A percentile compares a stretch with the other conserved stretches of the same genome.
phyloP scores from a whole-genome alignment of 306 rosid genomes.

The Pyrus bretschneideri region DNA sequence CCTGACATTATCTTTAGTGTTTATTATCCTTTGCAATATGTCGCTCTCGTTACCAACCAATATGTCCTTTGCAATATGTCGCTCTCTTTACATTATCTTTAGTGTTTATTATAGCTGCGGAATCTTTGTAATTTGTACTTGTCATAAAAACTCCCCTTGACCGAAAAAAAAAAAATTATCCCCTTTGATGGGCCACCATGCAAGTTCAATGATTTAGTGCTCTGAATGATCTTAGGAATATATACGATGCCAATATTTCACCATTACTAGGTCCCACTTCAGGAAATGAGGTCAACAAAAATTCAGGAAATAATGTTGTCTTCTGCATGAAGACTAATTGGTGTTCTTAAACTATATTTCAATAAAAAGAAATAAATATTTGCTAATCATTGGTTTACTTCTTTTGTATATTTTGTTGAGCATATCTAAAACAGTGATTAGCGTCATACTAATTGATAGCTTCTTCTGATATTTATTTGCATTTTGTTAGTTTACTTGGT shows the following conservation, averaged over 20 bases:
- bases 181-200: too few species aligned
- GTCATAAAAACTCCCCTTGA: too few species aligned
- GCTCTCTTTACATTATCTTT: too few species aligned
- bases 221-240: too few species aligned
- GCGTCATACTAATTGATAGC: too few species aligned
- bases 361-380: neutral
- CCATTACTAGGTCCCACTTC: neutral
- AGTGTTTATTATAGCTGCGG: too few species aligned
- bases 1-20: neutral
- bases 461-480: neutral
- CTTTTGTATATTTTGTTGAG: too few species aligned
- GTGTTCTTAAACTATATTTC: neutral
- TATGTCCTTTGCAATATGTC: too few species aligned
- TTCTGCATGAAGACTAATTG: neutral
- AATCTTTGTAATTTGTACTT: too few species aligned
- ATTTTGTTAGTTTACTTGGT: neutral
- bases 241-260: neutral
- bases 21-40: neutral
- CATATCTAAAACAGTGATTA: too few species aligned
- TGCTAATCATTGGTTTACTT: neutral
- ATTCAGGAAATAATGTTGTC: neutral
- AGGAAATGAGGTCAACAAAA: neutral
- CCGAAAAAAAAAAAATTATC: too few species aligned
- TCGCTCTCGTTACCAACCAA: neutral
- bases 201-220: neutral